Percentiles rank a stretch among this genome's conserved stretches.
Evolutionary conservation across 495 filamentous ascomycete species (phyloP).

Genomic region (Neurospora pannonica): DNA sequence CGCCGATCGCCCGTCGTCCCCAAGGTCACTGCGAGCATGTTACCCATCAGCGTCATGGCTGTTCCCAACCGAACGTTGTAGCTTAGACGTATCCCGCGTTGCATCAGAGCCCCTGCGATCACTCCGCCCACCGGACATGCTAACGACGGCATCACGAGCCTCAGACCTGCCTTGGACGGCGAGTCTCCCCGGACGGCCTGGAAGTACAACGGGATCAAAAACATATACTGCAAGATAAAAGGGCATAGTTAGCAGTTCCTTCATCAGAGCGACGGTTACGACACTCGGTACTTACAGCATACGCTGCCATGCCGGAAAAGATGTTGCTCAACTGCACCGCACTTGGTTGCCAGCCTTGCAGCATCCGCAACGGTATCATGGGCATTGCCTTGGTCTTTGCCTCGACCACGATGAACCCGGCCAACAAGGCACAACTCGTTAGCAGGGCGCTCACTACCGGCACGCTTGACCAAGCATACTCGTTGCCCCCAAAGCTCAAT

Average conservation of each 20-base stretch:
- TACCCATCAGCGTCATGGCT: conserved; percentile 50
- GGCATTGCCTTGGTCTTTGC: conserved; percentile 51
- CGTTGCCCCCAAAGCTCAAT: conserved; percentile 52
- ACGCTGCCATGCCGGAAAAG: conserved; percentile 52
- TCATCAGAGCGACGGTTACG: background rate
- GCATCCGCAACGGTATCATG: conserved; percentile 51
- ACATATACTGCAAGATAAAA: conserved; percentile 45
- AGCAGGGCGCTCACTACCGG: conserved; percentile 44
- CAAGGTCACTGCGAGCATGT: conserved; percentile 43
- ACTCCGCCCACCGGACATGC: conserved; percentile 52
- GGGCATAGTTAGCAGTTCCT: background rate
- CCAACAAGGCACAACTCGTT: conserved; percentile 41
- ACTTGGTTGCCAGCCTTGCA: conserved; percentile 41
- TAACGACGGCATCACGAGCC: conserved; percentile 51
- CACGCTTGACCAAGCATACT: conserved; percentile 45
- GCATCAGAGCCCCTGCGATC: conserved; percentile 53
- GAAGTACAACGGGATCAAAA: conserved; percentile 55
- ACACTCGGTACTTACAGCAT: conserved; percentile 37
- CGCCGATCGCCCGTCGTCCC: conserved; percentile 45
- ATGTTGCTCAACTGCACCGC: conserved; percentile 51
- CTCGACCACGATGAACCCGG: conserved; percentile 45
- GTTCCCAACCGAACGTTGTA: conserved; percentile 48
- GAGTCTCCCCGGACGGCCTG: conserved; percentile 55
- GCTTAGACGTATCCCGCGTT: conserved; percentile 47
- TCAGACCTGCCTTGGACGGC: conserved; percentile 47